phyloP scores from a whole-genome alignment of 2,329 filamentous ascomycete genomes.

The Coniochaeta sp. region DNA sequence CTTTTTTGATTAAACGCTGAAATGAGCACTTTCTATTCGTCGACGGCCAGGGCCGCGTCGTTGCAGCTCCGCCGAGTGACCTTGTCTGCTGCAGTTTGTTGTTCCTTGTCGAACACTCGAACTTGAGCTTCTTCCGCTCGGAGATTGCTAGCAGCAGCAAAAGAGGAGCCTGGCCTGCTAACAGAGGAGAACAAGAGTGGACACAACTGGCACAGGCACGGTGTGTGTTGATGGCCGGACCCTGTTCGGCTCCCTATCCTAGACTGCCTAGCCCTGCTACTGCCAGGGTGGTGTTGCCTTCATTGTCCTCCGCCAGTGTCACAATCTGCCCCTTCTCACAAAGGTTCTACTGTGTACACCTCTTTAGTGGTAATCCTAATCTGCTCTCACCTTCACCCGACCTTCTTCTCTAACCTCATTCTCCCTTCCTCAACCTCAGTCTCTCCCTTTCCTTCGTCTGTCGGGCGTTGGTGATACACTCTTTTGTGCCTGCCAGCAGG shows the following conservation, averaged over 20 bases:
- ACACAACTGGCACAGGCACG: neutral
- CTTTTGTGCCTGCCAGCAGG: conserved; percentile 43
- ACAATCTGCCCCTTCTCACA: neutral
- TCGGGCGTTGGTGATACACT: conserved; percentile 8
- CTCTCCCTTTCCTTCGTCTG: conserved; percentile 2
- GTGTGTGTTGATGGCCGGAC: neutral
- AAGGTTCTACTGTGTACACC: neutral
- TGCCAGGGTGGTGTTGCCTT: neutral
- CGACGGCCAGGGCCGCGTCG: conserved; percentile 3
- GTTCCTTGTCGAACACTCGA: neutral
- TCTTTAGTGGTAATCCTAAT: neutral
- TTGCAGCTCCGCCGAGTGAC: neutral
- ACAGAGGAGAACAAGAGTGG: neutral
- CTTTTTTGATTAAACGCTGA: conserved; percentile 16
- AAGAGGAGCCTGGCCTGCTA: neutral
- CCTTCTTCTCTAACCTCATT: conserved; percentile 1
- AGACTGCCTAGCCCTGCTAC: neutral
- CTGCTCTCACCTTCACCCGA: neutral
- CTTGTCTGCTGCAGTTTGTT: conserved; percentile 7
- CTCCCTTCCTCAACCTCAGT: conserved; percentile 1
- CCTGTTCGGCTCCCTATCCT: neutral
- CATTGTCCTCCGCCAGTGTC: neutral
- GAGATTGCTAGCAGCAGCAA: conserved; percentile 1
- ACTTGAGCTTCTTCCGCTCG: neutral
- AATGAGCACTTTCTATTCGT: conserved; percentile 20